Percentiles rank a stretch among this genome's conserved stretches.
phyloP scores from a whole-genome alignment of 2,329 filamentous ascomycete genomes.

The Exophiala viscosa region DNA sequence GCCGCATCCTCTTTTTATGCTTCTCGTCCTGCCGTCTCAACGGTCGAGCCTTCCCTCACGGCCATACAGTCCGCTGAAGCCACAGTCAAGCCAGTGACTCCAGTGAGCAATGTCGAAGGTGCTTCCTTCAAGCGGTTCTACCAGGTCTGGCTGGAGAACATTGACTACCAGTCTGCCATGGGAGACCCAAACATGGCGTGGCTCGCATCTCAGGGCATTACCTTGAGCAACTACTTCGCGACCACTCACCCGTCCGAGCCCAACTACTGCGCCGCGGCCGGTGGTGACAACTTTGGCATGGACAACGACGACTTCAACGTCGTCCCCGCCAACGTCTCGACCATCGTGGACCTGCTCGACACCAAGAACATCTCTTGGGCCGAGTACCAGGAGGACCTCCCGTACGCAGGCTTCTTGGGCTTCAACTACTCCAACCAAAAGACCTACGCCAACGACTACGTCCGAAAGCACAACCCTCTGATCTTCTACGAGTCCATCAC shows the following conservation, averaged over 20 bases:
- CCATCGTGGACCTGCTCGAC: slow-evolving; percentile 66
- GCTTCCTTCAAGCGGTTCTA: slow-evolving; percentile 69
- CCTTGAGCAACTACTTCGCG: slow-evolving; percentile 57
- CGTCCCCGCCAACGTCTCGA: slow-evolving; percentile 59
- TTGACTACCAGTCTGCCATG: slow-evolving; percentile 61
- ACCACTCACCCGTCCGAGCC: slow-evolving; percentile 71
- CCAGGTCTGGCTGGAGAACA: slow-evolving; percentile 76
- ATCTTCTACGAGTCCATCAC: slow-evolving; percentile 65
- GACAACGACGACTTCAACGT: slow-evolving; percentile 62
- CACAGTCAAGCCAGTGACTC: slow-evolving; percentile 58
- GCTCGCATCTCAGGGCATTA: slow-evolving; percentile 61
- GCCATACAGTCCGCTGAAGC: slow-evolving; percentile 38
- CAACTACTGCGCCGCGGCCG: slow-evolving; percentile 67
- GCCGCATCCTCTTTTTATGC: neutral
- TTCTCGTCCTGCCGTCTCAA: slow-evolving; percentile 14
- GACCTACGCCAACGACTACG: slow-evolving; percentile 69
- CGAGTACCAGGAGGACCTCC: slow-evolving; percentile 74
- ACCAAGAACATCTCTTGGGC: slow-evolving; percentile 63
- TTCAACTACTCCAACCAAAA: slow-evolving; percentile 59
- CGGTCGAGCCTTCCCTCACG: slow-evolving; percentile 24
- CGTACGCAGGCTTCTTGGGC: slow-evolving; percentile 70
- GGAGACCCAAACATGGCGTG: slow-evolving; percentile 51
- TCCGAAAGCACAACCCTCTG: slow-evolving; percentile 74
- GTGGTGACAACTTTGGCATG: slow-evolving; percentile 72
- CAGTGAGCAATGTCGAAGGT: slow-evolving; percentile 63